These are phyloP conservation scores for Vitis rupestris DNA, from an alignment of 164 flowering plant genomes.

Conservation along the genomic window DNA sequence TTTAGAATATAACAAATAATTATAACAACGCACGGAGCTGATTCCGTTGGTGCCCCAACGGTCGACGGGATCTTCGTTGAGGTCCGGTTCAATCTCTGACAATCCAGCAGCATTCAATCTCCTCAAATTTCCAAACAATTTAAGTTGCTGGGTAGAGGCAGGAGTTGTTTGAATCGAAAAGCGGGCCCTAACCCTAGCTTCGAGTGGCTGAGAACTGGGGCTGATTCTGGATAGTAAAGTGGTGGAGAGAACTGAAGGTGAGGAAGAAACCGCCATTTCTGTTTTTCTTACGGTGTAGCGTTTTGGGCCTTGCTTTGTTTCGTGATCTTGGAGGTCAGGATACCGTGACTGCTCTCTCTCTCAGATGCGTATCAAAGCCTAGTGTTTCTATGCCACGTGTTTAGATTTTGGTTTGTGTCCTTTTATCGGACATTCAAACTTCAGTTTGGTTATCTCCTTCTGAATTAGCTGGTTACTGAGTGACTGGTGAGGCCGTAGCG, in stretches of 20 bases:
- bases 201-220: not conserved
- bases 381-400: no score
- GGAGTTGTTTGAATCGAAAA: constrained; percentile 1
- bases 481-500: no score
- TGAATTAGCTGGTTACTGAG: no score
- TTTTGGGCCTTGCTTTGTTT: not conserved
- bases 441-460: no score
- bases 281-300: not conserved
- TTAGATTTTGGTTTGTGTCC: no score
- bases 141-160: not conserved
- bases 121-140: constrained; percentile 5
- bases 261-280: constrained; percentile 31
- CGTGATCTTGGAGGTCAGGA: not conserved
- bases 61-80: constrained; percentile 70
- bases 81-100: constrained; percentile 77
- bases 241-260: constrained; percentile 31
- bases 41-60: constrained; percentile 66
- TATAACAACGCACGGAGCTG: constrained; percentile 31
- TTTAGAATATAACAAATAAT: no score
- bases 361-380: no score
- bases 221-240: constrained; percentile 32
- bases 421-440: no score
- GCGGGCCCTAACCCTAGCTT: not conserved
- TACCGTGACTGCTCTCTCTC: no score
- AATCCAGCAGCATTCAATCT: constrained; percentile 61